Base-by-base conservation (phyloP, 2,329 filamentous ascomycete genomes). In the Fusarium sp. region DNA sequence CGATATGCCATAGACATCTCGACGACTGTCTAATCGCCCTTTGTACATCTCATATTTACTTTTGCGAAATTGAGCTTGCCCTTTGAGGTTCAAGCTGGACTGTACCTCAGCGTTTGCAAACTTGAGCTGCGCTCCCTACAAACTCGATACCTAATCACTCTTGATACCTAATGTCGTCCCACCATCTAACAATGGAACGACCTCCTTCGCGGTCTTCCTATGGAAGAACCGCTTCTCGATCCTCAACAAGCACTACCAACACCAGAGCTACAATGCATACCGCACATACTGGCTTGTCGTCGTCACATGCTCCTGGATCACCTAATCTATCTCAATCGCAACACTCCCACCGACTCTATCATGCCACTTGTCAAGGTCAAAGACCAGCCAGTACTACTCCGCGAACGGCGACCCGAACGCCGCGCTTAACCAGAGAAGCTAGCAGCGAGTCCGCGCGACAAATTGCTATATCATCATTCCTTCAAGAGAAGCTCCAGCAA, bases 401-500 rank as follows among this genome's bases (percentile, higher is more conserved):
- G 14, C 81, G 82, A 30, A 78, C 82, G 3, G 77, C 77, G 7
- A 81, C 83, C 3, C 80, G 80, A 58, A 80, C 80, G 23, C 83
- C 85, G 7, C 80, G 80, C 38, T 69, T 85, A n/a, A 83, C 83
- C 14, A 79, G 82, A 69, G 81, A 85, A 63, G 77, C 81, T 20
- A 81, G 80, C 41, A 78, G 80, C 33, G 85, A 87, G 23, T 78
- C 81, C 6, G 70, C 77, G 7, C 81, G 81, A 18, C 83, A 81
- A 45, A 77, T 78, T 30, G 80, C 82, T 1, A 78, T 85, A 17
- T 89, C 88, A 0, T 83, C 80, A 18, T 86, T 88, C 54, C 80
- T 90, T 5, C 87, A 88, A 49, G 87, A 89, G 74, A 85, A 83
- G 67, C 78, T 90, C n/a, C 83, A 85, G 50, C 84, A 80, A 32